These are phyloP conservation scores for Silene noctiflora DNA, from an alignment of 179 eudicot genomes.

Conservation along the genomic window DNA sequence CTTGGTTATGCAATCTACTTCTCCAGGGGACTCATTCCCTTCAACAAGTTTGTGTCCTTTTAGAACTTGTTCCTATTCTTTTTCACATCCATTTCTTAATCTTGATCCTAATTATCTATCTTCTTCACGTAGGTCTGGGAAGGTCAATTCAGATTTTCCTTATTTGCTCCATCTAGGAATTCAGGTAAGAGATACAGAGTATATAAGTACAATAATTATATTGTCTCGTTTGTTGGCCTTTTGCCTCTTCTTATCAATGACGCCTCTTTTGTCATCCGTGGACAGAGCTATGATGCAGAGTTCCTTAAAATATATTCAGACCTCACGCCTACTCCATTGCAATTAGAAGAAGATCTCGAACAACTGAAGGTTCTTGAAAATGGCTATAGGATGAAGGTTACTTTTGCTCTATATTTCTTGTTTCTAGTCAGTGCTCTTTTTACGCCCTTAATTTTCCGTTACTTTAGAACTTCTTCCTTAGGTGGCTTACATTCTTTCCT, in stretches of 20 bases:
- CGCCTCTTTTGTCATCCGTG: slow-evolving; percentile 16
- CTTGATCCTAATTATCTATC: background rate
- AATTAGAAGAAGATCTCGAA: slow-evolving; percentile 95
- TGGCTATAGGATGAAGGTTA: slow-evolving; percentile 94
- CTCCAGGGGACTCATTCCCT: slow-evolving; percentile 90
- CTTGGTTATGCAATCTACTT: slow-evolving; percentile 86
- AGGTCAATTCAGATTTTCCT: slow-evolving; percentile 72
- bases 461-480: too few relatives aligned
- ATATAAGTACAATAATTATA: background rate
- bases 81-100: background rate
- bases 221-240: background rate
- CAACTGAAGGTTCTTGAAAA: slow-evolving; percentile 96
- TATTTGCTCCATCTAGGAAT: slow-evolving; percentile 93
- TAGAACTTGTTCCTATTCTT: background rate
- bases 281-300: slow-evolving; percentile 77
- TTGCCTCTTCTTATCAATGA: background rate
- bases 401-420: background rate
- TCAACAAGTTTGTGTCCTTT: slow-evolving; percentile 59
- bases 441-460: too few relatives aligned
- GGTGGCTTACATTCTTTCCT: too few relatives aligned
- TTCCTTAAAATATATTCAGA: slow-evolving; percentile 74
- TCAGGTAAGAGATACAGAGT: slow-evolving; percentile 64
- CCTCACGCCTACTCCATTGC: slow-evolving; percentile 79
- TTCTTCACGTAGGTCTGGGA: slow-evolving; percentile 60
- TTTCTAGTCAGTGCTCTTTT: too few relatives aligned